These are phyloP conservation scores for Arachnopeziza araneosa DNA, from an alignment of 2,329 filamentous ascomycete species.

Conservation along the genomic window DNA sequence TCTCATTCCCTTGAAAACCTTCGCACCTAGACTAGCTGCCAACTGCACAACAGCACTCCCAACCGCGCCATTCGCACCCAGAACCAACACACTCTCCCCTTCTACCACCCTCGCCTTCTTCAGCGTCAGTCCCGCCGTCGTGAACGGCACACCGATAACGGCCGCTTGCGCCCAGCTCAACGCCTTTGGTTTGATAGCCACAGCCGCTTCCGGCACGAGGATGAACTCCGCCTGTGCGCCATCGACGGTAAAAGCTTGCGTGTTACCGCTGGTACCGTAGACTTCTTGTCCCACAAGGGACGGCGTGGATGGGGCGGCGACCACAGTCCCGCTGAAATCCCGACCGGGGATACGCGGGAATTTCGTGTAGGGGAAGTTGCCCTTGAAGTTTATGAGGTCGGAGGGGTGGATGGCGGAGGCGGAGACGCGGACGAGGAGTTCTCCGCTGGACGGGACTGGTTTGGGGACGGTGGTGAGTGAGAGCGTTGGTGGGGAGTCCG, in stretches of 20 bases:
- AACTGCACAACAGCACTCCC: constrained; percentile 22
- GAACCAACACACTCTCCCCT: constrained; percentile 19
- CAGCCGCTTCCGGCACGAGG: constrained; percentile 16
- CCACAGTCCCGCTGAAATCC: constrained; percentile 20
- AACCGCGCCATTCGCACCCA: constrained; percentile 24
- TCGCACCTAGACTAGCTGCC: constrained; percentile 14
- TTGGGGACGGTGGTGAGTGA: constrained; percentile 13
- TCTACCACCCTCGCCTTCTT: constrained; percentile 7
- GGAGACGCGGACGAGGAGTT: constrained; percentile 20
- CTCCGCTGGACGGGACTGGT: constrained; percentile 11
- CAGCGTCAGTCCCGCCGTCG: constrained; percentile 18
- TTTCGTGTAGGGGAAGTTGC: constrained; percentile 18
- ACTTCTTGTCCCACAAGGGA: constrained; percentile 15
- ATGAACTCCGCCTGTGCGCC: constrained; percentile 23
- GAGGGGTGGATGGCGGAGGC: constrained; percentile 25
- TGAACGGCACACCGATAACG: constrained; percentile 22
- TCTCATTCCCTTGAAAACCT: constrained; percentile 15
- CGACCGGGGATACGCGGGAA: constrained; percentile 24
- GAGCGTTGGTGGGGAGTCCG: constrained; percentile 8
- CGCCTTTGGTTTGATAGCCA: constrained; percentile 18
- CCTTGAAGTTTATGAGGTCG: constrained; percentile 22
- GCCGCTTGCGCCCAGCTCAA: constrained; percentile 21
- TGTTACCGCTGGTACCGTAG: constrained; percentile 23
- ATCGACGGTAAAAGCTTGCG: constrained; percentile 19
- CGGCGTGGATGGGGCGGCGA: constrained; percentile 5